Evolutionary conservation across 305 asterid genomes (phyloP), one percentile per base, ranked within the genome.

Genomic region (Fraxinus platypoda): DNA sequence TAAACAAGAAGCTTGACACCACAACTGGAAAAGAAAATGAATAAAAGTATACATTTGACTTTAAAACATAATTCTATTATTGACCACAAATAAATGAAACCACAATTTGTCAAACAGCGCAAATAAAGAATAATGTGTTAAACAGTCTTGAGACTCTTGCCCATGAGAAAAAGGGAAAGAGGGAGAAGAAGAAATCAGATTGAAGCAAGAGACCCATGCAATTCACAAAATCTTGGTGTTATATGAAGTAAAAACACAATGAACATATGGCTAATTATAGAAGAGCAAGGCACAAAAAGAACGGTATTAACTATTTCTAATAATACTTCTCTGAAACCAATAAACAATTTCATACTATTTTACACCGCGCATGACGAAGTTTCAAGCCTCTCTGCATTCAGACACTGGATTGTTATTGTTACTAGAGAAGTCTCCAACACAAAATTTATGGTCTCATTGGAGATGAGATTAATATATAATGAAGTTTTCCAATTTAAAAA

Each of bases 1-100:
- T 33, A 80, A 46, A 76, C 57, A 83, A 77, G 62, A 74, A 25
- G 71, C 33, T 30, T 17, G 49, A 33, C 66, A 82, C 17, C 76
- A 46, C 21, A 49, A 49, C 49, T 6, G 78, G 34, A 26, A 68
- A 9, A 33, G 19, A 68, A 68, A 68, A 30, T 68, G 35, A 2
- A 19, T 28, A 68, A 13, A 30, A 68, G 30, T 15, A 64, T 66
- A 11, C 30, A 25, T 8, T 66, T 66, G 35, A 26, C 35, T 66
- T 66, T 9, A 17, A 66, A 12, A 66, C 35, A 64, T 25, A 8
- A 64, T 43, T 43, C 28, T 64, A 25, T 21, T 7, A 26, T 66
- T 9, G 35, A 12, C 35, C 35, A 64, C 33, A 26, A 23, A 6
- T 59, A 21, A 59, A 12, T 66, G 73, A 66, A 66, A 66, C 74